A percentile compares a stretch with the other conserved stretches of the same genome.
phyloP scores from a whole-genome alignment of 371 early-diverging fungal species.

The Actinomortierella wolfii region DNA sequence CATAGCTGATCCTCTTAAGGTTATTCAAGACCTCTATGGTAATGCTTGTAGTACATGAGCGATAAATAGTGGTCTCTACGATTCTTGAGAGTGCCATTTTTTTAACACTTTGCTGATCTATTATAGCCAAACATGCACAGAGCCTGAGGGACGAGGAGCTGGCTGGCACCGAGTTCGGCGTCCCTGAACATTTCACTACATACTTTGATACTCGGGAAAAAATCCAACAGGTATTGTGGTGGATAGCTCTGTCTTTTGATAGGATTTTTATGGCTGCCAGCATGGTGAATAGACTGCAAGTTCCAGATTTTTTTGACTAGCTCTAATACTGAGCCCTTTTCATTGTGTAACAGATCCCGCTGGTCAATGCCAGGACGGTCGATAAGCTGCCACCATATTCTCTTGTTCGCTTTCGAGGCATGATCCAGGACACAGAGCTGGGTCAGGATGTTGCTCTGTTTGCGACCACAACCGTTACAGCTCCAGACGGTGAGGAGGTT shows the following conservation, averaged over 20 bases:
- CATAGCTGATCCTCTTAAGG: too few species aligned
- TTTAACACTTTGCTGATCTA: too few species aligned
- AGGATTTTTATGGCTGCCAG: too few species aligned
- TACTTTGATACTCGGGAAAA: slow-evolving; percentile 39
- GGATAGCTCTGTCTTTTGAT: too few species aligned
- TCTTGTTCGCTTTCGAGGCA: slow-evolving; percentile 67
- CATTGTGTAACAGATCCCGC: slow-evolving; percentile 48
- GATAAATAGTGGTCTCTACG: too few species aligned
- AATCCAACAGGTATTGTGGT: slow-evolving; percentile 21
- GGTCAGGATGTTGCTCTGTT: slow-evolving; percentile 64
- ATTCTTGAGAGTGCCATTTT: too few species aligned
- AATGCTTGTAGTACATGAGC: too few species aligned
- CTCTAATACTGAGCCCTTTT: not conserved
- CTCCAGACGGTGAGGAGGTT: slow-evolving; percentile 43
- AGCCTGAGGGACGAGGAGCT: too few species aligned
- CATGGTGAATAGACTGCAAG: too few species aligned
- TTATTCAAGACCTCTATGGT: too few species aligned
- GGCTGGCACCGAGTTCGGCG: slow-evolving; percentile 28
- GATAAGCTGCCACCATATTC: slow-evolving; percentile 50
- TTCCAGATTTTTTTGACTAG: too few species aligned
- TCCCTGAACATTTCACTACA: slow-evolving; percentile 27
- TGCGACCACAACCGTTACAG: slow-evolving; percentile 17
- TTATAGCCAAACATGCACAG: too few species aligned
- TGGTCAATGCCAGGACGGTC: slow-evolving; percentile 51
- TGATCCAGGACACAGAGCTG: slow-evolving; percentile 71